Evolutionary conservation across 2,329 filamentous ascomycete genomes (phyloP).

Genomic region (Fonsecaea nubica): DNA sequence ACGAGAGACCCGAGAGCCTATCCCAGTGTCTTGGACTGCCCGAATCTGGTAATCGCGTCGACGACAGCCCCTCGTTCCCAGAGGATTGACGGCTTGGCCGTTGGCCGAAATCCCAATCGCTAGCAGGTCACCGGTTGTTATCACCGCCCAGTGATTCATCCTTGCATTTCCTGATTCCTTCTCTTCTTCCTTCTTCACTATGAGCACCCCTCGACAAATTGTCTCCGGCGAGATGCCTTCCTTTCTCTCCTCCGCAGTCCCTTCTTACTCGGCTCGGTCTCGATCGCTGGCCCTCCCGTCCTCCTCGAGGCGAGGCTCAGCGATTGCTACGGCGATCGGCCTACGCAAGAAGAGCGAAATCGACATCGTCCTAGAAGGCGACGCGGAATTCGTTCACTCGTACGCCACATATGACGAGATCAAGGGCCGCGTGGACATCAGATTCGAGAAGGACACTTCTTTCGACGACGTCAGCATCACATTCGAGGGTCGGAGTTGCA

Average conservation of each 20-base stretch:
- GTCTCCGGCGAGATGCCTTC: slow-evolving; percentile 37
- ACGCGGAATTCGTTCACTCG: slow-evolving; percentile 37
- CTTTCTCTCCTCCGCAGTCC: slow-evolving; percentile 29
- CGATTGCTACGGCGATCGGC: slow-evolving; percentile 34
- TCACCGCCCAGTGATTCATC: slow-evolving; percentile 13
- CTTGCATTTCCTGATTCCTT: background rate
- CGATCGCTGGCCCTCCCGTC: slow-evolving; percentile 28
- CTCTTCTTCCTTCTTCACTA: slow-evolving; percentile 20
- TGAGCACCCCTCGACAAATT: slow-evolving; percentile 22
- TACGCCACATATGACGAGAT: slow-evolving; percentile 46
- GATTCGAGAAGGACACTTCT: slow-evolving; percentile 41
- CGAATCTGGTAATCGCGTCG: slow-evolving; percentile 4
- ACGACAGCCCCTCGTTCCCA: slow-evolving; percentile 14
- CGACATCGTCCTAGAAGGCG: slow-evolving; percentile 40
- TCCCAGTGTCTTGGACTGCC: slow-evolving; percentile 8
- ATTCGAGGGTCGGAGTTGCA: slow-evolving; percentile 43
- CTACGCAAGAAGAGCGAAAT: slow-evolving; percentile 38
- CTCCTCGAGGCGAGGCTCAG: slow-evolving; percentile 32
- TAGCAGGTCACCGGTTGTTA: slow-evolving; percentile 10
- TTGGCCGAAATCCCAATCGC: slow-evolving; percentile 2
- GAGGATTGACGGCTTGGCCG: slow-evolving; percentile 4
- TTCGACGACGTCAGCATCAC: slow-evolving; percentile 44
- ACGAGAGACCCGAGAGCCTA: background rate
- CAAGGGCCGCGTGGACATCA: slow-evolving; percentile 42
- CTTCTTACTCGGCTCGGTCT: slow-evolving; percentile 31